Percentiles rank a stretch among this genome's conserved stretches.
phyloP scores from a whole-genome alignment of 257 asterid genomes.

The Solanum sparsipilum region DNA sequence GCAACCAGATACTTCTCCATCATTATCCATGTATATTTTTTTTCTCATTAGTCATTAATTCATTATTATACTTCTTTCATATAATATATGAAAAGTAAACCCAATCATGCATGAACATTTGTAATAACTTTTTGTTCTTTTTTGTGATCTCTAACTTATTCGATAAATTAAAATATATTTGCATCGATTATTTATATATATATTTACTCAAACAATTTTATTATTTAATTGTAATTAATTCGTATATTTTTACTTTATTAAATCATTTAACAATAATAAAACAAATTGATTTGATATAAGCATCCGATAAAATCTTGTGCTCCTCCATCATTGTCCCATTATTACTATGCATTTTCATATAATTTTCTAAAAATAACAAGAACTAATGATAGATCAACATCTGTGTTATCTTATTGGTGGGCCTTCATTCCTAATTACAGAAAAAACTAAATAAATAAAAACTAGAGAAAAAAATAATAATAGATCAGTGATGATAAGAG shows the following conservation, averaged over 20 bases:
- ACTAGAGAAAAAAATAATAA: not conserved
- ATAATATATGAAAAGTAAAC: no score
- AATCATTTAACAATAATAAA: not conserved
- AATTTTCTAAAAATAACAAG: not conserved
- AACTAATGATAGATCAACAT: not conserved
- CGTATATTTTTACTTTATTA: not conserved
- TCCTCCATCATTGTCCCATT: not conserved
- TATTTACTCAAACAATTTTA: no score
- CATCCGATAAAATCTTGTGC: not conserved
- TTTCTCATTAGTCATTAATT: not conserved
- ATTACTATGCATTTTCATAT: not conserved
- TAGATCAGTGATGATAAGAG: not conserved
- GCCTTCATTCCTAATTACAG: not conserved
- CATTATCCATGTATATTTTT: not conserved
- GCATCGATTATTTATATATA: not conserved
- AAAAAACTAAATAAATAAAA: not conserved
- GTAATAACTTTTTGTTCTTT: not conserved
- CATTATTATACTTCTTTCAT: not conserved
- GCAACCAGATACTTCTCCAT: not conserved
- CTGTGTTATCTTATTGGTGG: not conserved
- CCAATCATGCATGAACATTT: not conserved
- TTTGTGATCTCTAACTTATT: not conserved
- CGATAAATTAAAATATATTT: not conserved
- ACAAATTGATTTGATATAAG: not conserved
- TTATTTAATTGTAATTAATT: not conserved